phyloP scores from a whole-genome alignment of 2,329 filamentous ascomycete genomes.

The Diplodia scrobiculata region DNA sequence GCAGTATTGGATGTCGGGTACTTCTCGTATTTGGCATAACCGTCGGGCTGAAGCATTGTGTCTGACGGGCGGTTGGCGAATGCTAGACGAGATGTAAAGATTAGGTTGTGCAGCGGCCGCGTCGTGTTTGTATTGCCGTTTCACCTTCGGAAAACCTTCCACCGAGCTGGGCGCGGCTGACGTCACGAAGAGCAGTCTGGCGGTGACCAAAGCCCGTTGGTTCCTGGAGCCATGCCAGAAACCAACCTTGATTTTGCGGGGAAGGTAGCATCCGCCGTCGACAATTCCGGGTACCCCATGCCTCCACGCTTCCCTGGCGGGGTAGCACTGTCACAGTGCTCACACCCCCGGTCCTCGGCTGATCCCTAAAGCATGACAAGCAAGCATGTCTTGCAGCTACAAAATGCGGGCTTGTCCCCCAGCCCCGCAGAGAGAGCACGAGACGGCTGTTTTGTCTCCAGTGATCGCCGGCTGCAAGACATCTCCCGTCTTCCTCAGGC shows the following conservation, averaged over 20 bases:
- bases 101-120: background rate
- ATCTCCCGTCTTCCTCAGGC: background rate
- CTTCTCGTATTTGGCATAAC: background rate
- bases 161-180: slow-evolving; percentile 5
- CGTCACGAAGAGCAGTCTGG: slow-evolving; percentile 6
- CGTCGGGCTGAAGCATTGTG: background rate
- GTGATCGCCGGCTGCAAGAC: slow-evolving; percentile 19
- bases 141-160: slow-evolving; percentile 24
- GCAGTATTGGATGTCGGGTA: background rate
- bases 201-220: background rate
- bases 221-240: slow-evolving; percentile 17
- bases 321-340: slow-evolving; percentile 11
- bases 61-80: background rate
- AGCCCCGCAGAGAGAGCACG: background rate
- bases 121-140: background rate
- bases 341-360: background rate
- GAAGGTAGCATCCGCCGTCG: slow-evolving; percentile 13
- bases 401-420: background rate
- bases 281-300: background rate
- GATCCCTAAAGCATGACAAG: background rate
- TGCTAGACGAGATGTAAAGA: background rate
- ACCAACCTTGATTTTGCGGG: slow-evolving; percentile 5
- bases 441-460: background rate
- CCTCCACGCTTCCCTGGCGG: slow-evolving; percentile 5
- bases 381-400: slow-evolving; percentile 14